These are phyloP conservation scores for Populus nigra DNA, from an alignment of 345 rosid species.

Conservation along the genomic window DNA sequence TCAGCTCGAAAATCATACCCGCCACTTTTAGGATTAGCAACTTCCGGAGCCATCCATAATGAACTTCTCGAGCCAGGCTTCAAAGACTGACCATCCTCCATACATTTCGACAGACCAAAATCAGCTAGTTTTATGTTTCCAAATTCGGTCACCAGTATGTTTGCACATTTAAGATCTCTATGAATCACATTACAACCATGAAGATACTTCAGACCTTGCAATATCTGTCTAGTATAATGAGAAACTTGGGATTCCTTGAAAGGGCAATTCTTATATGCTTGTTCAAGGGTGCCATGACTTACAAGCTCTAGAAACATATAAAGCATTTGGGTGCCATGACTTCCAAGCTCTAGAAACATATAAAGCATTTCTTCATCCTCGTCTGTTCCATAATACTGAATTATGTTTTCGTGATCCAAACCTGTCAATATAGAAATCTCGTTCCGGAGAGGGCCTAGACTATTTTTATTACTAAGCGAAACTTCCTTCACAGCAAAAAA, in stretches of 20 bases:
- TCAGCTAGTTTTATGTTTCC: conserved; percentile 35
- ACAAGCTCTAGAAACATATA: conserved; percentile 34
- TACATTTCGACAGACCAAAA: conserved; percentile 41
- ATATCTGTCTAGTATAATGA: conserved; percentile 12
- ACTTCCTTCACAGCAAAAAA: too few species aligned
- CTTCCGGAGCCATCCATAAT: conserved; percentile 35
- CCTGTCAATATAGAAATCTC: too few species aligned
- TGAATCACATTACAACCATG: conserved; percentile 24
- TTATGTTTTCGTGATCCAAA: too few species aligned
- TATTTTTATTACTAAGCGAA: too few species aligned
- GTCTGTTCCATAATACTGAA: too few species aligned
- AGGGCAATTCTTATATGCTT: conserved; percentile 7
- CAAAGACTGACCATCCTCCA: not conserved
- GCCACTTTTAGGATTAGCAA: conserved; percentile 37
- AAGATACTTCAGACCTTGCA: conserved; percentile 1
- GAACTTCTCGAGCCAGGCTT: conserved; percentile 22
- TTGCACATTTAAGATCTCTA: conserved; percentile 44
- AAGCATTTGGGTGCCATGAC: conserved; percentile 23
- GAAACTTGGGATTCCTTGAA: conserved; percentile 26
- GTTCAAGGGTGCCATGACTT: conserved; percentile 25
- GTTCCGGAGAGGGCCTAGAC: too few species aligned
- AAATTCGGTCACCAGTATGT: conserved; percentile 32
- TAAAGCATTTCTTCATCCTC: conserved; percentile 20
- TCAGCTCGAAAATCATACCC: conserved; percentile 70
- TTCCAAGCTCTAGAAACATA: conserved; percentile 32